Base-by-base conservation (phyloP, 306 rosid genomes). In the Neltuma alba region DNA sequence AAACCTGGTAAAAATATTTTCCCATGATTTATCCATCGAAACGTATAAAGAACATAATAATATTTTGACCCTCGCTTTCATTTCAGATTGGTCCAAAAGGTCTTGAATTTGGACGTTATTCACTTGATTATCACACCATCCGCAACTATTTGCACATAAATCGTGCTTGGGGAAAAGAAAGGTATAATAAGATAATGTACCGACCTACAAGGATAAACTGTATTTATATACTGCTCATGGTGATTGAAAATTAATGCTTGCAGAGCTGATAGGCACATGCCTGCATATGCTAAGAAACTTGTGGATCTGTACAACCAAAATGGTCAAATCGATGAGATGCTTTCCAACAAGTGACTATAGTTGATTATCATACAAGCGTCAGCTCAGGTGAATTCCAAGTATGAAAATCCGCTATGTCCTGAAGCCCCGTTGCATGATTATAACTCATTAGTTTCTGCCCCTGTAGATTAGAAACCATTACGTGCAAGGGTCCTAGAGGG, bases 81-180 rank as follows among this genome's bases (percentile, higher is more conserved):
- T 30, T 57, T 76, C 85, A 95, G 98, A 76, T 95, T 80, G 99
- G 99, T 72, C 98, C 98, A 20, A 94, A 89, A 81, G 98, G 99
- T 71, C 84, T 95, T 80, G 97, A 95, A 81, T 95, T 95, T 67
- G 99, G 98, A 41, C 97, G 98, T 16, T 95, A 92, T 80, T 95
- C 99, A 30, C 97, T 92, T 41, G 99, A 94, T 85, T 94, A 94
- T 84, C 99, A 94, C 65, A 94, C 99, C 79, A 94, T 94, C 72
- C 87, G 99, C 77, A 94, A 94, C 87, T 91, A 92, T 85, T 75
- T 94, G 81, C 57, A 94, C 7, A 83, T 91, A 66, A 89, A 89
- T 76, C 91, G 99, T 9, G 9, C 69, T 20, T 94, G 99, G 97
- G 97, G 99, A 58, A 94, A 91, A 86, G 86, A 92, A 82, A 92